Evolutionary conservation across 495 filamentous ascomycete species (phyloP).

Genomic region (Halenospora varia): DNA sequence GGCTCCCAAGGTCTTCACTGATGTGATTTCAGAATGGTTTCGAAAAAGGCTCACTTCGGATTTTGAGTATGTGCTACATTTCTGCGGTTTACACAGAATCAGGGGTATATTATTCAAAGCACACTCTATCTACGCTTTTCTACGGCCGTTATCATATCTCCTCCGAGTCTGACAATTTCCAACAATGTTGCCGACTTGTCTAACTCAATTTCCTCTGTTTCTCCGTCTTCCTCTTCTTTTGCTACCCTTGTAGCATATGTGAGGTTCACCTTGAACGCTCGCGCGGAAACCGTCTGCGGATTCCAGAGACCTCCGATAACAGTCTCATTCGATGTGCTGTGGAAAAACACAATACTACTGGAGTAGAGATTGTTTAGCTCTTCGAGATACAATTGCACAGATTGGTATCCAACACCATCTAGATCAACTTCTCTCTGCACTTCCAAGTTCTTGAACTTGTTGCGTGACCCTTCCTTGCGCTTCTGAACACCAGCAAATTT

Average conservation of each 20-base stretch:
- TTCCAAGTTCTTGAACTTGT: constrained; percentile 73
- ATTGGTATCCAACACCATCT: constrained; percentile 42
- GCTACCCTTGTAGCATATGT: constrained; percentile 61
- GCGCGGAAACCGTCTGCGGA: constrained; percentile 45
- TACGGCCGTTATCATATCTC: constrained; percentile 54
- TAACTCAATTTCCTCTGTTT: constrained; percentile 44
- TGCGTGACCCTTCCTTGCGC: constrained; percentile 5
- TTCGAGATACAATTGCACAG: constrained; percentile 46
- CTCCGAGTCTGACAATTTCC: constrained; percentile 72
- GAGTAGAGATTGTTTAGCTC: constrained; percentile 59
- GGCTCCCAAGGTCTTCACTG: no score
- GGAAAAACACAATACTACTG: constrained; percentile 70
- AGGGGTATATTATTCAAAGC: not conserved
- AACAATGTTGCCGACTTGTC: constrained; percentile 72
- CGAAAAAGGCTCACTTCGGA: no score
- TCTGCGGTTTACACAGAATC: no score
- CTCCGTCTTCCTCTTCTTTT: constrained; percentile 15
- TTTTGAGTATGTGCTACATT: no score
- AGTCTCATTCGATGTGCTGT: constrained; percentile 49
- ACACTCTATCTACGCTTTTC: constrained; percentile 27
- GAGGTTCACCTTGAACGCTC: constrained; percentile 64
- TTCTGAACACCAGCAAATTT: constrained; percentile 36
- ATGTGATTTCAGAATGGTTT: no score
- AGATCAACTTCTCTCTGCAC: constrained; percentile 27
- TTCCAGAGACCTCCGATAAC: constrained; percentile 82